Evolutionary conservation across 2,329 filamentous ascomycete genomes (phyloP), one percentile per base, ranked within the genome.

Genomic region (Cadophora sp.): DNA sequence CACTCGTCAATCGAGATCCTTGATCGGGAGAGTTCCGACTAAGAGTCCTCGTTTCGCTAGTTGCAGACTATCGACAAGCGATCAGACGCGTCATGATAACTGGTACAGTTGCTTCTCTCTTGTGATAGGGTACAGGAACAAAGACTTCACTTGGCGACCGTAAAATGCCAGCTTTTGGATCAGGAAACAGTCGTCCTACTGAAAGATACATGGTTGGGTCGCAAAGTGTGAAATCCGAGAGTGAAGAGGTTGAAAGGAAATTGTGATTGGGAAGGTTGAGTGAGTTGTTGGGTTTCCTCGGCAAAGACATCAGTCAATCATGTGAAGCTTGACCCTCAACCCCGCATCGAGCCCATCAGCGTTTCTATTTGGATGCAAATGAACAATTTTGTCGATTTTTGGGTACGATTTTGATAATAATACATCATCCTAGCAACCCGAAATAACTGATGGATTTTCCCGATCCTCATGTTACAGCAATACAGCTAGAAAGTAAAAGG

Each of bases 61-160:
- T 41, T 58, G 64, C 53, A 60, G 60, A 51, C 55, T 63, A 60
- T 59, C 53, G 30, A 60, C 39, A 66, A 39, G 11, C 45, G 36
- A 59, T 47, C 48, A 56, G 59, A 59, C 64, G 64, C 59, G 59
- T 55, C 55, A 64, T 64, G 20, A 45, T 13, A 24, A 56, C 30
- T 33, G n/a, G 33, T 58, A 33, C 11, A 1, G 47, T 30, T 30
- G 27, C n/a, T n/a, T 39, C n/a, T 39, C 20, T 24, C n/a, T 53
- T 14, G 50, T 53, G 53, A 41, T 58, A 13, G 16, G 33, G 53
- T 24, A 55, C 8, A n/a, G 55, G 24, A 45, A 18, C 7, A n/a
- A 13, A 59, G 45, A 27, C 36, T 65, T 36, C 33, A 16, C 56
- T 56, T 48, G 51, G 39, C n/a, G 39, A 39, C 43, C 48, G 36